Base-by-base conservation (phyloP, 345 rosid genomes). In the Erucastrum elatum region DNA sequence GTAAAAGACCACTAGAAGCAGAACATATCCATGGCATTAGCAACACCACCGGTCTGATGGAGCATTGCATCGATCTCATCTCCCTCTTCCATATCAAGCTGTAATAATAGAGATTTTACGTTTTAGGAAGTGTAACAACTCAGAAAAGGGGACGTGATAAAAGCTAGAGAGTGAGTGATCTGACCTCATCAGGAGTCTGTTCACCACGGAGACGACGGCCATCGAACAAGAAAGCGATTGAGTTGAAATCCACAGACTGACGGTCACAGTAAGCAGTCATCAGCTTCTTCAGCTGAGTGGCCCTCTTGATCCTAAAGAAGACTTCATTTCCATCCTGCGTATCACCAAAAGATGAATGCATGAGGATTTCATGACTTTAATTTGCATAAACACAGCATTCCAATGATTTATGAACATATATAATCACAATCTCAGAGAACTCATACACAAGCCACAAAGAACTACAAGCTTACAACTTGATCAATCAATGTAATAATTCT, bases 51-150 rank as follows among this genome's bases (percentile, higher is more conserved):
- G 10, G 96, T 90, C 80, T 90, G 94, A 80, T 92, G 96, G 59
- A 90, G 90, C 96, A 92, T 89, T 0, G 97, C 96, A 31, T 92
- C 94, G 21, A 90, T 90, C 83, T 92, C 96, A 80, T 92, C 97
- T 41, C 96, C 97, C 41, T 92, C 97, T 82, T 92, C 96, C 97
- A 92, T 92, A 10, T 90, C 96, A 16, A 92, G 91, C 97, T 92
- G 64, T 8, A 37, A 41, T 49, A 41, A 70, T 33, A 46, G 8
- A 66, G 33, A 64, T 15, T 64, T 3, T 11, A 0, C 5, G 61
- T 41, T 75, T 41, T 2, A 53, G 68, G 2, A 41, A 41, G 56
- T 3, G 13, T 27, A 46, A 15, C 60, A 53, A 53, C 10, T 53
- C 60, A 8, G 34, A 21, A 37, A 64, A 17, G 1, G 2, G 3